Conservation (phyloP, 352 stramenopile species). For the Globisporangium ultimum region DNA sequence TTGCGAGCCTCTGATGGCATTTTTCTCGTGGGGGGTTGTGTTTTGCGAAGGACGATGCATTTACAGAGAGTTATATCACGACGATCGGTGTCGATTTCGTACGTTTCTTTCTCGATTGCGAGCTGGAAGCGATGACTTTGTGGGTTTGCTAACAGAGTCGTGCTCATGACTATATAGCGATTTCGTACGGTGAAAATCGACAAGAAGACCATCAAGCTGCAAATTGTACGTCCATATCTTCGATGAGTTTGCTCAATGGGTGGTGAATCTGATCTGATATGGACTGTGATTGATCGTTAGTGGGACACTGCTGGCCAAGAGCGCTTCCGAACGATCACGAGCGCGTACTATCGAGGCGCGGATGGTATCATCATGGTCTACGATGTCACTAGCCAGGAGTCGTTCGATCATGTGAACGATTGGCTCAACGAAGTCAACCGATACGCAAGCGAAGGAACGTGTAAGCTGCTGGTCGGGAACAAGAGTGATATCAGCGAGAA, state of each 20-base stretch:
- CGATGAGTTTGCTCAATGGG: neutral
- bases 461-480: slow-evolving; percentile 99
- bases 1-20: neutral
- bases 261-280: slow-evolving; percentile 2
- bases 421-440: slow-evolving; percentile 99
- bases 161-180: slow-evolving; percentile 36
- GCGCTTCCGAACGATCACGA: slow-evolving; percentile 98
- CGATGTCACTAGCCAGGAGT: slow-evolving; percentile 98
- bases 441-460: slow-evolving; percentile 98
- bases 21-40: neutral
- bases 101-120: slow-evolving; percentile 21
- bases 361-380: slow-evolving; percentile 99
- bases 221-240: slow-evolving; percentile 86
- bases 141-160: neutral
- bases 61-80: slow-evolving; percentile 98
- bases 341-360: slow-evolving; percentile 97
- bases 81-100: slow-evolving; percentile 96
- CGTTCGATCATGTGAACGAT: slow-evolving; percentile 99
- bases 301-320: slow-evolving; percentile 99
- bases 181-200: slow-evolving; percentile 98
- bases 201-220: slow-evolving; percentile 98
- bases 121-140: neutral
- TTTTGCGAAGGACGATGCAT: slow-evolving; percentile 89
- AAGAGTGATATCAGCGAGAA: slow-evolving; percentile 99
- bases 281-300: slow-evolving; percentile 24